phyloP scores from a whole-genome alignment of 805 yeast species.

The Lachancea quebecensis region DNA sequence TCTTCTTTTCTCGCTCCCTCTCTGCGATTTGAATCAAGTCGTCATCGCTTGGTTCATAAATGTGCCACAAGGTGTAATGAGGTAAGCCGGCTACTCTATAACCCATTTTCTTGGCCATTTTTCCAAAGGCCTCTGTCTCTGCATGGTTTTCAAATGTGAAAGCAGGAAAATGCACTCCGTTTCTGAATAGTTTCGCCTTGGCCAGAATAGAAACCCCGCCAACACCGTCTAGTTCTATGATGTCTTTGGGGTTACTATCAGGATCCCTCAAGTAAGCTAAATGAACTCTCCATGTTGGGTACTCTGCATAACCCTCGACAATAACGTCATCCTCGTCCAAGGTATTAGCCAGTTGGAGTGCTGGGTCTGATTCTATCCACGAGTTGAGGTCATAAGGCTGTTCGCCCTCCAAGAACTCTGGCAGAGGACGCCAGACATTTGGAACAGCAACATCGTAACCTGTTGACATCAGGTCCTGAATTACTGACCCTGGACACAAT shows the following conservation, averaged over 20 bases:
- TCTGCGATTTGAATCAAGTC: constrained; percentile 64
- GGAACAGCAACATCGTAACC: constrained; percentile 71
- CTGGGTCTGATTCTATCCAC: constrained; percentile 87
- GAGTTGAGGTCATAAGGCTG: constrained; percentile 96
- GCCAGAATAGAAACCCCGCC: constrained; percentile 83
- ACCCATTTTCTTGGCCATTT: constrained; percentile 73
- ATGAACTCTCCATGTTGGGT: constrained; percentile 81
- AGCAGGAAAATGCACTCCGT: constrained; percentile 80
- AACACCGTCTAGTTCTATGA: constrained; percentile 73
- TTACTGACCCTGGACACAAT: constrained; percentile 69
- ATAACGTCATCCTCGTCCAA: constrained; percentile 77
- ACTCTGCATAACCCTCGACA: constrained; percentile 83
- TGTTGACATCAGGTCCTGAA: constrained; percentile 64
- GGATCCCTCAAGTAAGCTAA: constrained; percentile 63
- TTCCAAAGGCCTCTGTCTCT: constrained; percentile 83
- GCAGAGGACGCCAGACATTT: constrained; percentile 96
- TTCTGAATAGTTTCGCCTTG: constrained; percentile 64
- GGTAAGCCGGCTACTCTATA: constrained; percentile 82
- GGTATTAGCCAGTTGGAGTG: constrained; percentile 54
- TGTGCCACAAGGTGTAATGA: constrained; percentile 86
- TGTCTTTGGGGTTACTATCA: constrained; percentile 53
- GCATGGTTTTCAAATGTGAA: constrained; percentile 80
- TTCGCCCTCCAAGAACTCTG: constrained; percentile 76
- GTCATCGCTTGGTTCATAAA: constrained; percentile 83
- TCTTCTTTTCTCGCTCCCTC: constrained; percentile 60